Evolutionary conservation across 108 stramenopile species (phyloP).

Genomic region (Cyclotella sp.): DNA sequence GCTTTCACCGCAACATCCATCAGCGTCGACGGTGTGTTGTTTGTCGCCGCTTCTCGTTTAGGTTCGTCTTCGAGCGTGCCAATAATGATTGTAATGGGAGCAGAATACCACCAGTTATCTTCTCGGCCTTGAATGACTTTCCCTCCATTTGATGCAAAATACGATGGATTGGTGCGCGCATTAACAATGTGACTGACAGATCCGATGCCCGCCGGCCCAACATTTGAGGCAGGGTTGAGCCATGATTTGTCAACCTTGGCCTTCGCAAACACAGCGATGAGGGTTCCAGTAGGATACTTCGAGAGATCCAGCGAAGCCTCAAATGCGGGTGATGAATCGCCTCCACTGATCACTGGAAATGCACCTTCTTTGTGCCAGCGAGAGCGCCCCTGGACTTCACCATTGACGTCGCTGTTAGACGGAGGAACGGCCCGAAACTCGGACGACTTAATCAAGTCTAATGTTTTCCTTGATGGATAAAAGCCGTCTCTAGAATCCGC

Average conservation of each 20-base stretch:
- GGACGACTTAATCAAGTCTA: slow-evolving; percentile 18
- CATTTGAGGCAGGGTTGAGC: slow-evolving; percentile 28
- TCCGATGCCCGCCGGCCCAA: slow-evolving; percentile 36
- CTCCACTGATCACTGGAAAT: slow-evolving; percentile 16
- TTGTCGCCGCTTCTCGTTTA: slow-evolving; percentile 16
- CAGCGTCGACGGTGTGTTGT: slow-evolving; percentile 24
- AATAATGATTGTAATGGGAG: slow-evolving; percentile 38
- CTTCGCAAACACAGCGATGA: slow-evolving; percentile 48
- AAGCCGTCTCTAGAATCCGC: slow-evolving; percentile 29
- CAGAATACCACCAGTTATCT: slow-evolving; percentile 55
- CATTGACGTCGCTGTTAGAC: slow-evolving; percentile 11
- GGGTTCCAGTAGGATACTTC: slow-evolving; percentile 24
- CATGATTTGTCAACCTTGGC: slow-evolving; percentile 61
- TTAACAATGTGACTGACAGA: slow-evolving; percentile 78
- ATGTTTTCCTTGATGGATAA: slow-evolving; percentile 29
- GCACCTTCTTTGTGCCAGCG: slow-evolving; percentile 53
- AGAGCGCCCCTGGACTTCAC: slow-evolving; percentile 21
- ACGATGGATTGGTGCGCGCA: slow-evolving; percentile 67
- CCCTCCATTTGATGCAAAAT: slow-evolving; percentile 46
- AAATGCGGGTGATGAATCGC: slow-evolving; percentile 38
- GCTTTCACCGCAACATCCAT: slow-evolving; percentile 30
- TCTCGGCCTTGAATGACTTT: slow-evolving; percentile 43
- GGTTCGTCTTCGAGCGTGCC: slow-evolving; percentile 21
- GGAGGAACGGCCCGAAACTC: slow-evolving; percentile 10
- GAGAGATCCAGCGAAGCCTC: slow-evolving; percentile 39